These are phyloP conservation scores for Cyberlindnera amylophila DNA, from an alignment of 805 yeast species.

Conservation along the genomic window DNA sequence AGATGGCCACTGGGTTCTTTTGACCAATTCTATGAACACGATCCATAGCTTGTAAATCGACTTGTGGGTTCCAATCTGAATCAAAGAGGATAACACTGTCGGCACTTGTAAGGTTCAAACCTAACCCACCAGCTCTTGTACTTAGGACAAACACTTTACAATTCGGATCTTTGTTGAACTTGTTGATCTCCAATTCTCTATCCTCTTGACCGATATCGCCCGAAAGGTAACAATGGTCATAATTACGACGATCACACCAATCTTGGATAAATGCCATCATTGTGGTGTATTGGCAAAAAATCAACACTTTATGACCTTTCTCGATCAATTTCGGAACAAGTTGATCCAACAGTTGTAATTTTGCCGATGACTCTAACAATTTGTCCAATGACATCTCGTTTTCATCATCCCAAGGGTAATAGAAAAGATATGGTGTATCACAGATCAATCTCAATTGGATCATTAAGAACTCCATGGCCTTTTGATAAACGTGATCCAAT, in stretches of 20 bases:
- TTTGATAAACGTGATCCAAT: conserved; percentile 41
- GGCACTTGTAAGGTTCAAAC: conserved; percentile 80
- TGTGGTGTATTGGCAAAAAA: conserved; percentile 83
- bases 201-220: conserved; percentile 67
- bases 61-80: conserved; percentile 97
- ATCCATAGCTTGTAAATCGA: conserved; percentile 94
- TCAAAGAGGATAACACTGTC: conserved; percentile 89
- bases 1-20: conserved; percentile 73
- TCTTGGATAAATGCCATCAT: conserved; percentile 81
- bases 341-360: conserved; percentile 65
- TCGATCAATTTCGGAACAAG: conserved; percentile 48
- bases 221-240: conserved; percentile 60
- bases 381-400: conserved; percentile 36
- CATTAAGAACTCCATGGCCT: conserved; percentile 59
- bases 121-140: conserved; percentile 94
- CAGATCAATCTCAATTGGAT: conserved; percentile 87
- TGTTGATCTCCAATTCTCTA: conserved; percentile 58
- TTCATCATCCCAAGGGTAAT: conserved; percentile 64
- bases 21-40: conserved; percentile 95
- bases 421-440: conserved; percentile 80
- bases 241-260: conserved; percentile 52
- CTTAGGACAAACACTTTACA: conserved; percentile 65
- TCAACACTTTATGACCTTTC: conserved; percentile 62
- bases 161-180: conserved; percentile 36
- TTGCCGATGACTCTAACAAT: conserved; percentile 61